phyloP scores from a whole-genome alignment of 139 green algal species.

The Chlorella sp. region DNA sequence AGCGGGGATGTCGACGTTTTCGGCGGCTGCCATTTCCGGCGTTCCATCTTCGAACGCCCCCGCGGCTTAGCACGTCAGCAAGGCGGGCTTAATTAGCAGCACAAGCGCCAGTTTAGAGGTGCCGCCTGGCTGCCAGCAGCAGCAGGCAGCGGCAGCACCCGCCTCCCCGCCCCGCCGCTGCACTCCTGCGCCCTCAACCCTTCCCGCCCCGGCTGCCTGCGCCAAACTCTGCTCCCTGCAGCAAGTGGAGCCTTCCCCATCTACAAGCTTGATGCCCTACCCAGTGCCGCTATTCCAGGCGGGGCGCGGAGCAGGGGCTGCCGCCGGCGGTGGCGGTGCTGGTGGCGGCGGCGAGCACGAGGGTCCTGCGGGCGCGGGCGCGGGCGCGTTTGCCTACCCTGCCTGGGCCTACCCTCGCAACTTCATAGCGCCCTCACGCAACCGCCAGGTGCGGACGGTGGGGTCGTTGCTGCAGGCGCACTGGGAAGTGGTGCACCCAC shows the following conservation, averaged over 20 bases:
- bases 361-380: background rate
- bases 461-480: too few relatives aligned
- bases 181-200: background rate
- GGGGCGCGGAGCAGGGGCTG: background rate
- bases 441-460: slow-evolving; percentile 18
- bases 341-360: background rate
- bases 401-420: slow-evolving; percentile 36
- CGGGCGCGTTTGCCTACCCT: background rate
- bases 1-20: background rate
- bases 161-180: background rate
- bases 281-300: slow-evolving; percentile 31
- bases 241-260: slow-evolving; percentile 37
- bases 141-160: too few relatives aligned
- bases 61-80: too few relatives aligned
- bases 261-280: slow-evolving; percentile 37
- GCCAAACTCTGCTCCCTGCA: slow-evolving; percentile 2
- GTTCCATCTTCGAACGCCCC: too few relatives aligned
- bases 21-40: too few relatives aligned
- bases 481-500: background rate
- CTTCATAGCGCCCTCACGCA: slow-evolving; percentile 36
- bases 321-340: background rate
- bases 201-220: background rate
- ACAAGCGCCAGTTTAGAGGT: too few relatives aligned
- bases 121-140: too few relatives aligned
- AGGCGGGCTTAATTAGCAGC: too few relatives aligned